Conservation (phyloP, 75 land plant genomes). For the Sequoia sempervirens region DNA sequence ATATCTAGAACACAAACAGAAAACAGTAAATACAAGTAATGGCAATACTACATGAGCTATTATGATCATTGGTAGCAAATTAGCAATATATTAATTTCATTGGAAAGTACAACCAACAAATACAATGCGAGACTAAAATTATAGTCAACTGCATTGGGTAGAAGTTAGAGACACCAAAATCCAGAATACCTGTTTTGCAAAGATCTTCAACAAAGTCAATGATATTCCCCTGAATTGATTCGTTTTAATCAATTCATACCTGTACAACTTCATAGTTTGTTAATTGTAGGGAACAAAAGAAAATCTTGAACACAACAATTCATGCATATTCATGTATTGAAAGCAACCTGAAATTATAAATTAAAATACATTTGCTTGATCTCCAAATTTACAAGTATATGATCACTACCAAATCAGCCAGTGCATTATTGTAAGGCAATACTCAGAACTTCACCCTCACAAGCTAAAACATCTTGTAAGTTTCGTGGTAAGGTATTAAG, state of each 20-base stretch:
- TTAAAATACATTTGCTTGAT: not conserved
- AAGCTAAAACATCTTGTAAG: not conserved
- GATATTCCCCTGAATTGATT: conserved; percentile 78
- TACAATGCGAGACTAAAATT: not conserved
- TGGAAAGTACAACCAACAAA: not conserved
- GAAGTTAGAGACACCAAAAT: not conserved
- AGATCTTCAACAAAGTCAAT: conserved; percentile 59
- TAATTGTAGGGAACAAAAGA: conserved; percentile 2
- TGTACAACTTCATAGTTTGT: conserved; percentile 17
- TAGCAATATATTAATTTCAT: not conserved
- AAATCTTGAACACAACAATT: not conserved
- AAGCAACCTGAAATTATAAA: not conserved
- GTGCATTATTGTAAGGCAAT: not conserved
- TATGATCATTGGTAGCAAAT: not conserved
- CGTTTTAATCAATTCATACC: conserved; percentile 79
- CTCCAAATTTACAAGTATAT: not conserved
- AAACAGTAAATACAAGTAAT: not conserved
- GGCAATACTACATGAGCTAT: conserved; percentile 16
- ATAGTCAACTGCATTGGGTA: not conserved
- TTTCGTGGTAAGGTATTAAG: not conserved
- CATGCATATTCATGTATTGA: not conserved
- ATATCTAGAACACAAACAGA: conserved; percentile 41
- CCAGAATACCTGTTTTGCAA: conserved; percentile 64
- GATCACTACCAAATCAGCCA: not conserved
- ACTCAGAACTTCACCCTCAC: not conserved